phyloP scores from a whole-genome alignment of 495 filamentous ascomycete species.

The Oidiodendron maius region DNA sequence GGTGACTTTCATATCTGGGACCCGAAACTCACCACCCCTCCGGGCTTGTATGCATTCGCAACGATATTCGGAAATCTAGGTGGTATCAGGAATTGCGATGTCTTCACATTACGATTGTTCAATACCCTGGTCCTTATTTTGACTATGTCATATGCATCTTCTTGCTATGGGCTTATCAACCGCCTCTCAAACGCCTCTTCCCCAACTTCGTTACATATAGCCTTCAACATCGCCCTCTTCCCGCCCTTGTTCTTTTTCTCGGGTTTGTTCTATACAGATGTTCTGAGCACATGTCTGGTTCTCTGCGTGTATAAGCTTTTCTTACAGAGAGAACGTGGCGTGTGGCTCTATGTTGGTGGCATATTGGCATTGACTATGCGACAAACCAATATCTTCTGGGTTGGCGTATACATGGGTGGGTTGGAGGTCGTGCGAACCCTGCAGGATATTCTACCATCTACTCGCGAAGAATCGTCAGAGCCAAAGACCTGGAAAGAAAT shows the following conservation, averaged over 20 bases:
- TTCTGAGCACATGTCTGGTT: constrained; percentile 61
- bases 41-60: constrained; percentile 69
- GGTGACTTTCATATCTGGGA: constrained; percentile 78
- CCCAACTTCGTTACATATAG: constrained; percentile 44
- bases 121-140: constrained; percentile 43
- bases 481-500: constrained; percentile 16
- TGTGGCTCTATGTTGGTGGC: constrained; percentile 41
- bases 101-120: constrained; percentile 40
- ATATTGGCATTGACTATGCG: constrained; percentile 64
- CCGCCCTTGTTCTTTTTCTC: constrained; percentile 95
- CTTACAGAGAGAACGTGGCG: constrained; percentile 30
- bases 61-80: constrained; percentile 33
- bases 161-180: constrained; percentile 27
- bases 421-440: constrained; percentile 54
- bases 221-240: constrained; percentile 78
- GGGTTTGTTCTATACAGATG: constrained; percentile 89
- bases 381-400: constrained; percentile 98
- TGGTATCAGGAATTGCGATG: constrained; percentile 31
- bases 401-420: constrained; percentile 77
- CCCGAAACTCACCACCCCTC: constrained; percentile 93
- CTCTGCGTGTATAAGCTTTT: constrained; percentile 61
- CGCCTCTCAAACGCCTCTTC: constrained; percentile 4
- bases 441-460: constrained; percentile 27
- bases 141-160: constrained; percentile 26
- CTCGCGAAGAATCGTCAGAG: not conserved